Evolutionary conservation across 306 rosid genomes (phyloP), one percentile per base, ranked within the genome.

Genomic region (Sphenostylis stenocarpa): DNA sequence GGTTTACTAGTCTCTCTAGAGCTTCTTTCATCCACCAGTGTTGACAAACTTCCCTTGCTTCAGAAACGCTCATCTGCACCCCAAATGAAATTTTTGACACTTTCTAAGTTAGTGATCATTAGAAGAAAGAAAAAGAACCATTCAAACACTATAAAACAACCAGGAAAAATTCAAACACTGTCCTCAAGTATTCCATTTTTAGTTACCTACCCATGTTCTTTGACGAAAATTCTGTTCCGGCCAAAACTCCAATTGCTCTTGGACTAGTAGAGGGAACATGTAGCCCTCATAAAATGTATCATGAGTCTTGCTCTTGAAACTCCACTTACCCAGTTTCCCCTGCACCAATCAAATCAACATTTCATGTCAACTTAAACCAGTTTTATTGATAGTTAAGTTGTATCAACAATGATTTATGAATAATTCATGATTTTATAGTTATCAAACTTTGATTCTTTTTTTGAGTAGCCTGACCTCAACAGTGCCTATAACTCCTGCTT

Each of bases 21-120:
- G 98, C 98, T 51, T 93, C 98, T 77, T 88, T 93, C 97, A 93
- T 93, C 98, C 98, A 93, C 96, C 82, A 70, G 77, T 93, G 93
- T 75, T 85, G 89, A 77, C 98, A 93, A 41, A 81, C 97, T 81
- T 91, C 92, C 60, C 84, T 85, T 20, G 98, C 98, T 70, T 89
- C 93, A 0, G 44, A 45, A 43, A 86, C 93, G 56, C 87, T 84
- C 96, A 93, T 88, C 98, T 93, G 67, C 10, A 73, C 58, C 74
- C 73, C 67, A 43, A 13, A 34, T 31, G 3, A 41, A 13, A 4
- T 43, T 23, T 21, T 21, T 52, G 5, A 49, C 20, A 47, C 48
- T 56, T 4, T 24, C 63, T 26, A 3, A 49, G 55, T 49, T 38
- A 13, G 75, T 29, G 65, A 58, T 58, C 39, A 58, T 58, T 58